Evolutionary conservation across 805 yeast species (phyloP), one percentile per base, ranked within the genome.

Genomic region (Nakazawaea holstii): DNA sequence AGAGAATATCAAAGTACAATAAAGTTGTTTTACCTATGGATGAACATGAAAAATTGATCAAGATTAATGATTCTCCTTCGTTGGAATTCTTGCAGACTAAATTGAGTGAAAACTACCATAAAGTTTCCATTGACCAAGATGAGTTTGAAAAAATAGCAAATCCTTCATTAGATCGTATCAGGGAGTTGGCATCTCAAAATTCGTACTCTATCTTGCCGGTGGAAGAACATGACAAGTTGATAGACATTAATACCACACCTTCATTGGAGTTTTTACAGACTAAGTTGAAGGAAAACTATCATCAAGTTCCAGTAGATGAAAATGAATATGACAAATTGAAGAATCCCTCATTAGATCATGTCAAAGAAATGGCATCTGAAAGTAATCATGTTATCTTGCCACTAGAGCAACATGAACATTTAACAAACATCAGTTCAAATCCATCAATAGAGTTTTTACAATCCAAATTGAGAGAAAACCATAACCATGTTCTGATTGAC

Each of bases 261-360:
- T 27, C 46, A 28, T 7, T 40, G 49, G 30, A 41, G 50, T 29
- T 39, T 49, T 6, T 35, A 6, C 26, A 28, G 35, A 10, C 36
- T 11, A 43, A 9, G 44, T 37, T 26, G 44, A 36, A 20, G 24
- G 36, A 35, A 6, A 27, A 40, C 45, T 45, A 13, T n/a, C 30
- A 38, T 11, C 41, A 38, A 38, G 9, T 27, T 24, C 6, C 41
- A 27, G 27, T 38, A 15, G 41, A 38, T 11, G 17, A 38, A n/a
- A 26, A 30, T 8, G 45, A 54, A 20, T 47, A 53, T n/a, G 39
- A 51, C 4, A 45, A 44, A 33, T 52, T 57, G 31, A 43, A 53
- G 39, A 53, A 55, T 40, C 59, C 60, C 7, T 46, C 55, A 33
- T 37, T 39, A 6, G 43, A 39, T 10, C 15, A 45, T 4, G 13